phyloP scores from a whole-genome alignment of 306 rosid species.

The Begonia loranthoides region DNA sequence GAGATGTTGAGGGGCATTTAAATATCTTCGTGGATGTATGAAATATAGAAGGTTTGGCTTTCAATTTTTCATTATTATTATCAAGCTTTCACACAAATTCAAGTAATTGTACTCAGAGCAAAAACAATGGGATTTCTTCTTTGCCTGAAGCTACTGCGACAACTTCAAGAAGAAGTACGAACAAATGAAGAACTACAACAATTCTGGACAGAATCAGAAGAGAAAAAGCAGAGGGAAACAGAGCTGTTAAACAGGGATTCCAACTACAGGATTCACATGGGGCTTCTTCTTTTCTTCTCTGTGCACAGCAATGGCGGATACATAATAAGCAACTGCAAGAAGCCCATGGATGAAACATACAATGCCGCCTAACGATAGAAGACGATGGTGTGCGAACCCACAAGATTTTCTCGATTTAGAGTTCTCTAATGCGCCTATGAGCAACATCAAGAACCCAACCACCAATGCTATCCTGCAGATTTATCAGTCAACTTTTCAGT shows the following conservation, averaged over 20 bases:
- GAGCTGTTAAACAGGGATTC: background rate
- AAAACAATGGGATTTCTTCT: background rate
- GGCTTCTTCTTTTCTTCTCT: constrained; percentile 20
- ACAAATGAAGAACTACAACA: too few species aligned
- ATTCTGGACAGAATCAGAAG: background rate
- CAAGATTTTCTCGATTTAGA: constrained; percentile 53
- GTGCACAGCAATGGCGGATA: constrained; percentile 29
- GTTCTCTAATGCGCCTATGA: constrained; percentile 46
- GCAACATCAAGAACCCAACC: constrained; percentile 35
- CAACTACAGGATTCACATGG: constrained; percentile 1
- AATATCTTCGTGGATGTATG: too few species aligned
- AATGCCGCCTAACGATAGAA: constrained; percentile 64
- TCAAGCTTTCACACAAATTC: too few species aligned
- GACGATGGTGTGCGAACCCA: constrained; percentile 36
- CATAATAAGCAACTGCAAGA: constrained; percentile 35
- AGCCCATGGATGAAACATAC: constrained; percentile 66
- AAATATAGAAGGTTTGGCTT: too few species aligned
- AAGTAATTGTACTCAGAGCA: too few species aligned
- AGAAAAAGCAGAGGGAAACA: background rate
- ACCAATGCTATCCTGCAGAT: constrained; percentile 39
- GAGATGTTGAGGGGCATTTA: too few species aligned
- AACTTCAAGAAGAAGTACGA: too few species aligned
- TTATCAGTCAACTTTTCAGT: background rate
- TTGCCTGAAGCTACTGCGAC: background rate
- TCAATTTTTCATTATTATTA: too few species aligned